phyloP scores from a whole-genome alignment of 139 green algal genomes.

The Pseudopediastrum boryanum region DNA sequence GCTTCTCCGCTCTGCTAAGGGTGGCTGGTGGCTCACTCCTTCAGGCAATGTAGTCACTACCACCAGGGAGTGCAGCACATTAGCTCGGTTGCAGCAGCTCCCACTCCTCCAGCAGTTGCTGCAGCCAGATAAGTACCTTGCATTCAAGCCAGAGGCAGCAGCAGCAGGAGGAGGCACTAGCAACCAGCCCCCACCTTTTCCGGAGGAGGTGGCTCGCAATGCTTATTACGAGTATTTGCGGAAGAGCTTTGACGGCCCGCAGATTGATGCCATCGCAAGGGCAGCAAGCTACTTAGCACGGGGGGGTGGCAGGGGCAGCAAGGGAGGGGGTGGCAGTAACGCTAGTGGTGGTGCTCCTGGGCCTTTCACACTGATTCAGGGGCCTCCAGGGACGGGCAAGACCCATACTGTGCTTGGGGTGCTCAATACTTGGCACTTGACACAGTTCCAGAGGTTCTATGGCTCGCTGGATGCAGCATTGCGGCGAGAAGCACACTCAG shows the following conservation, averaged over 20 bases:
- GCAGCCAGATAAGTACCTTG: conserved; percentile 42
- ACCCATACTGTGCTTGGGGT: conserved; percentile 91
- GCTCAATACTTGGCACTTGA: conserved; percentile 92
- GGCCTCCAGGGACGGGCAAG: conserved; percentile 94
- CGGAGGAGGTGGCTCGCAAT: neutral
- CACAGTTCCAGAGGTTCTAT: conserved; percentile 85
- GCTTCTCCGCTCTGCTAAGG: conserved; percentile 3
- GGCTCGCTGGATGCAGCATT: conserved; percentile 23
- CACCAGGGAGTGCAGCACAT: conserved; percentile 60
- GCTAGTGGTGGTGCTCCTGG: conserved; percentile 11
- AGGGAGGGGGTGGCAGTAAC: neutral
- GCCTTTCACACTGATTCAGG: conserved; percentile 58
- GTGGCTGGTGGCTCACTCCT: conserved; percentile 47
- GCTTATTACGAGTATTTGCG: neutral
- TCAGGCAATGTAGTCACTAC: conserved; percentile 41
- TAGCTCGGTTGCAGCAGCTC: conserved; percentile 41
- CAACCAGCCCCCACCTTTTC: neutral
- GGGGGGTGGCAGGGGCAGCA: neutral
- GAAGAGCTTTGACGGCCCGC: conserved; percentile 29
- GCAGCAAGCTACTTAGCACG: conserved; percentile 26
- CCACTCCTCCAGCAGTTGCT: conserved; percentile 54
- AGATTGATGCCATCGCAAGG: conserved; percentile 31
- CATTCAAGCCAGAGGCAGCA: no score
- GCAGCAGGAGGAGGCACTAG: neutral
- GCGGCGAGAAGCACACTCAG: neutral